phyloP scores from a whole-genome alignment of 345 rosid genomes.

The Salix koriyanagi region DNA sequence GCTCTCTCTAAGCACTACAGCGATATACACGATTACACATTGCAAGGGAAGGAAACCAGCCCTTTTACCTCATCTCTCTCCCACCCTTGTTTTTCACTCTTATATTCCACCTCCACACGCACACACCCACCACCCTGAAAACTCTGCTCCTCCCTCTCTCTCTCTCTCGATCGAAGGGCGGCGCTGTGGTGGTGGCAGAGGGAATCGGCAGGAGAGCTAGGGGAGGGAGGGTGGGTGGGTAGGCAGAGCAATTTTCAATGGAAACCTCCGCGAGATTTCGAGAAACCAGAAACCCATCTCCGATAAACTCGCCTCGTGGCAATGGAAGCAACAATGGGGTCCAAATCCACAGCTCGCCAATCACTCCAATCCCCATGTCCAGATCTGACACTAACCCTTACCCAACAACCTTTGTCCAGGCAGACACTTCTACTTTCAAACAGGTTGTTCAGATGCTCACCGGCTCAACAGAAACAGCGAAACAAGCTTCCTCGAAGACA shows the following conservation, averaged over 20 bases:
- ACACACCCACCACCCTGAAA: neutral
- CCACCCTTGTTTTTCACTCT: constrained; percentile 44
- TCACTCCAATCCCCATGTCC: constrained; percentile 54
- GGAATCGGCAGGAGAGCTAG: neutral
- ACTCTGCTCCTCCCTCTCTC: neutral
- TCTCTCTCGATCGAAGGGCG: neutral
- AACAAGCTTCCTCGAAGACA: constrained; percentile 45
- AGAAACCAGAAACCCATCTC: constrained; percentile 51
- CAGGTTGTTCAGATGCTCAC: constrained; percentile 96
- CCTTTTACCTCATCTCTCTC: neutral
- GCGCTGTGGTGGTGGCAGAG: constrained; percentile 1
- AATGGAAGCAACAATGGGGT: constrained; percentile 31
- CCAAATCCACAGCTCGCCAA: constrained; percentile 41
- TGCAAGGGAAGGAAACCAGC: constrained; percentile 8
- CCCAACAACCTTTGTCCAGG: constrained; percentile 92
- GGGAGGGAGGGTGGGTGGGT: neutral
- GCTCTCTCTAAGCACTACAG: constrained; percentile 7
- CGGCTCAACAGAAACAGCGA: constrained; percentile 65
- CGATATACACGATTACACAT: neutral
- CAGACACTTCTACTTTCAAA: constrained; percentile 72
- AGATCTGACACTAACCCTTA: constrained; percentile 92
- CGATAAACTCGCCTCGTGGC: constrained; percentile 46
- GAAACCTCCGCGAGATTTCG: constrained; percentile 45
- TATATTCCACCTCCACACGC: constrained; percentile 1
- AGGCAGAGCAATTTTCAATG: constrained; percentile 30